These are phyloP conservation scores for Cryphonectria japonica DNA, from an alignment of 2,329 filamentous ascomycete genomes.

Conservation along the genomic window DNA sequence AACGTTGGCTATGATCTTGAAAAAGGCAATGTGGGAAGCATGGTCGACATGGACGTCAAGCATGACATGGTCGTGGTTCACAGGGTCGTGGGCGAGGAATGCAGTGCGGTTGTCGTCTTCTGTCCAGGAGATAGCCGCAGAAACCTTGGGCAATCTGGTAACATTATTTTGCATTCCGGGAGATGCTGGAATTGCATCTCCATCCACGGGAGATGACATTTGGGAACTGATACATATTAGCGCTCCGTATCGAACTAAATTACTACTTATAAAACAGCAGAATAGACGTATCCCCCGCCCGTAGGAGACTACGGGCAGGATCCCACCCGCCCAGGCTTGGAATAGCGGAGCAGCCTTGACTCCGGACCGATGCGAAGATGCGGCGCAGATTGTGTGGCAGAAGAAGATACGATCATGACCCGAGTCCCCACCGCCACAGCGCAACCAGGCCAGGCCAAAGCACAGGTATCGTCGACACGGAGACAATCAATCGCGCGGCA, in stretches of 20 bases:
- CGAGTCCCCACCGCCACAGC: slow-evolving; percentile 28
- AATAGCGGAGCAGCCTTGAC: slow-evolving; percentile 29
- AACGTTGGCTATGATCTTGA: slow-evolving; percentile 28
- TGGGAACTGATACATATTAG: slow-evolving; percentile 19
- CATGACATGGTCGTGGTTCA: slow-evolving; percentile 21
- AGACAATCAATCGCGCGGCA: slow-evolving; percentile 13
- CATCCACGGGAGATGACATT: slow-evolving; percentile 22
- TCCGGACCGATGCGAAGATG: slow-evolving; percentile 15
- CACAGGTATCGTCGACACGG: slow-evolving; percentile 25
- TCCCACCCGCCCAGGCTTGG: slow-evolving; percentile 30
- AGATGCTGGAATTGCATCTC: slow-evolving; percentile 18
- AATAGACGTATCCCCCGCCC: slow-evolving; percentile 24
- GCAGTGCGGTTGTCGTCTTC: slow-evolving; percentile 9
- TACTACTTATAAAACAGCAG: background rate
- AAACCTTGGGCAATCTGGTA: slow-evolving; percentile 12
- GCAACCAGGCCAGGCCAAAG: slow-evolving; percentile 22
- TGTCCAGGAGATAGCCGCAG: slow-evolving; percentile 22
- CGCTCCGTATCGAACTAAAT: background rate
- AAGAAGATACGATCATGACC: slow-evolving; percentile 7
- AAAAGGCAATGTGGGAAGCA: slow-evolving; percentile 16
- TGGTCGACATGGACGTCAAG: slow-evolving; percentile 15
- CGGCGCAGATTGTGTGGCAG: background rate
- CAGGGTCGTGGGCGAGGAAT: slow-evolving; percentile 11
- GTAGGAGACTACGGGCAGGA: slow-evolving; percentile 13
- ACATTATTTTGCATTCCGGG: slow-evolving; percentile 10